Evolutionary conservation across 495 filamentous ascomycete species (phyloP), one percentile per base, ranked within the genome.

Genomic region (Parathielavia hyrcaniae): DNA sequence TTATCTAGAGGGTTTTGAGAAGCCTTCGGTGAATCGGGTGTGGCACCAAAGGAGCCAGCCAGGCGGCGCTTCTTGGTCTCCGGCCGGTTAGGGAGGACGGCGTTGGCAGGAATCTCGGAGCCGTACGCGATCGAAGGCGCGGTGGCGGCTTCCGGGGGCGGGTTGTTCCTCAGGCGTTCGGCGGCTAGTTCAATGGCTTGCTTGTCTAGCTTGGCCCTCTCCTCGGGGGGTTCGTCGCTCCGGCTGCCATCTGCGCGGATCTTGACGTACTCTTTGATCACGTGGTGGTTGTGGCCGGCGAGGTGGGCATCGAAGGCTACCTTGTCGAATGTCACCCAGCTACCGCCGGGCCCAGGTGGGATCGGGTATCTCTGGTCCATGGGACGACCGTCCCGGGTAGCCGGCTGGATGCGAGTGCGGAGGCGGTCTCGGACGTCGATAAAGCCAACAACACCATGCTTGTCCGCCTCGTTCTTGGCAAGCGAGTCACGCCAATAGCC

Each of bases 261-360:
- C 62, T 76, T 79, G 35, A 82, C 79, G 49, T 77, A 82, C 55
- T 81, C 79, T 56, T 82, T 82, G 53, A 82, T 63, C 11, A 77
- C 70, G 17, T 75, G 67, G 41, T 79, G 72, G 30, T 75, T 75
- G 9, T 76, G 71, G 10, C 71, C 67, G 26, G 75, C 61, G 7
- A 82, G 74, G 49, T 78, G 78, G 12, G 67, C 48, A 1, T 77
- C 72, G 55, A 81, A 82, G 26, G 77, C 75, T 16, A 81, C 71
- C 52, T 76, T 67, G 46, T 79, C 73, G 36, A 81, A 81, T 0
- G 78, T 80, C 20, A 80, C 77, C 79, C 79, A 81, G 60, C 77
- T 79, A 45, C 78, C 79, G 22, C 79, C 79, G 14, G 78, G 77
- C 10, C 78, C 78, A 8, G 74, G 72, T 2, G 78, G 77, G 46